Percentiles rank a stretch among this genome's conserved stretches.
phyloP scores from a whole-genome alignment of 2,329 filamentous ascomycete species.

The Hypoxylon sp. region DNA sequence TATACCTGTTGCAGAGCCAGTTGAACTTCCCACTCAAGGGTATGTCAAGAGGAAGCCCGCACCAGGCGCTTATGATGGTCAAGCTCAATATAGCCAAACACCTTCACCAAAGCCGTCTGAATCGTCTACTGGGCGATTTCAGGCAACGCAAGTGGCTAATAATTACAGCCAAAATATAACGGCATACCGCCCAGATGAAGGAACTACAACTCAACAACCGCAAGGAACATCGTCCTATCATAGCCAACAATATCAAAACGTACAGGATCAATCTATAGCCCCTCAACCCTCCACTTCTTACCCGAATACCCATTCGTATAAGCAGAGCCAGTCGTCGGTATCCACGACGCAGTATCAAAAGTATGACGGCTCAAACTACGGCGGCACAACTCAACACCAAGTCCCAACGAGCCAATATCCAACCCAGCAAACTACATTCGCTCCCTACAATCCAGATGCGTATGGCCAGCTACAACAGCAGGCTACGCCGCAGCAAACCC shows the following conservation, averaged over 20 bases:
- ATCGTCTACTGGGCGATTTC: slow-evolving; percentile 31
- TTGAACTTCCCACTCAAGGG: slow-evolving; percentile 45
- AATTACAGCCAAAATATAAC: slow-evolving; percentile 17
- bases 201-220: slow-evolving; percentile 23
- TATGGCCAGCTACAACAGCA: slow-evolving; percentile 36
- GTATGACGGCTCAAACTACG: slow-evolving; percentile 41
- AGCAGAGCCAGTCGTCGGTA: slow-evolving; percentile 44
- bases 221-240: slow-evolving; percentile 31
- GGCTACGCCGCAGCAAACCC: slow-evolving; percentile 37
- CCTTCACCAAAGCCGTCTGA: slow-evolving; percentile 43
- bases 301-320: slow-evolving; percentile 43
- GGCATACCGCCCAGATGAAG: slow-evolving; percentile 36
- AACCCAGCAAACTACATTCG: slow-evolving; percentile 37
- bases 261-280: slow-evolving; percentile 22
- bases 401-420: slow-evolving; percentile 26
- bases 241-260: slow-evolving; percentile 20
- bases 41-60: slow-evolving; percentile 47
- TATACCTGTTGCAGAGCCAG: slow-evolving; percentile 4
- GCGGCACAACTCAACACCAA: slow-evolving; percentile 32
- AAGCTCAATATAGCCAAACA: slow-evolving; percentile 36
- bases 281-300: slow-evolving; percentile 38
- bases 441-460: slow-evolving; percentile 46
- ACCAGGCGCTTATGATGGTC: slow-evolving; percentile 32
- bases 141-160: slow-evolving; percentile 23
- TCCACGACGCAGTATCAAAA: slow-evolving; percentile 26